A percentile compares a stretch with the other conserved stretches of the same genome.
Conservation (phyloP, 768 basidiomycete genomes). For the Pisolithus tinctorius region DNA sequence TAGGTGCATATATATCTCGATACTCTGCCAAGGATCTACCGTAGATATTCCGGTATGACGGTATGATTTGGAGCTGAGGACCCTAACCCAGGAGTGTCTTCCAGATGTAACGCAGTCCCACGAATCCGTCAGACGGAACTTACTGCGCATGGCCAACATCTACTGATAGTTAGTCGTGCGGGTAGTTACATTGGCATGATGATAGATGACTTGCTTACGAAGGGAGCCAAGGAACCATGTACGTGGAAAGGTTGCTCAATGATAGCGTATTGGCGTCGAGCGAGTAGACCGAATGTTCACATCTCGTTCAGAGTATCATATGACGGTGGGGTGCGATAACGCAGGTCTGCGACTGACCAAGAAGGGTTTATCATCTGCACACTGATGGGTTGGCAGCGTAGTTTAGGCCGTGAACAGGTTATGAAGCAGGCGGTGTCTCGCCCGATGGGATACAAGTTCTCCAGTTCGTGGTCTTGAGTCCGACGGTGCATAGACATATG, state of each 20-base stretch:
- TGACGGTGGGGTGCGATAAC: constrained; percentile 84
- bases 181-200: constrained; percentile 86
- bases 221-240: constrained; percentile 92
- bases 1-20: no score
- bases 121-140: constrained; percentile 36
- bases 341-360: constrained; percentile 78
- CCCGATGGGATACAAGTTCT: constrained; percentile 29
- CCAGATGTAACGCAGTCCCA: no score
- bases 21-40: no score
- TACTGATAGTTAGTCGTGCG: constrained; percentile 65
- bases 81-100: no score
- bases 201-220: constrained; percentile 85
- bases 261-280: not conserved
- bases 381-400: not conserved
- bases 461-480: constrained; percentile 28
- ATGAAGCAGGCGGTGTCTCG: constrained; percentile 34
- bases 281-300: constrained; percentile 87
- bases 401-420: constrained; percentile 22
- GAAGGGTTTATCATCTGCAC: constrained; percentile 41
- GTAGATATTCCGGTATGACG: no score
- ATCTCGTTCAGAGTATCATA: constrained; percentile 82
- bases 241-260: constrained; percentile 8
- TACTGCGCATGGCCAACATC: constrained; percentile 45
- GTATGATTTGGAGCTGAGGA: no score
- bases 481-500: constrained; percentile 28